Conservation (phyloP, 345 rosid species). For the Brassica rapa region DNA sequence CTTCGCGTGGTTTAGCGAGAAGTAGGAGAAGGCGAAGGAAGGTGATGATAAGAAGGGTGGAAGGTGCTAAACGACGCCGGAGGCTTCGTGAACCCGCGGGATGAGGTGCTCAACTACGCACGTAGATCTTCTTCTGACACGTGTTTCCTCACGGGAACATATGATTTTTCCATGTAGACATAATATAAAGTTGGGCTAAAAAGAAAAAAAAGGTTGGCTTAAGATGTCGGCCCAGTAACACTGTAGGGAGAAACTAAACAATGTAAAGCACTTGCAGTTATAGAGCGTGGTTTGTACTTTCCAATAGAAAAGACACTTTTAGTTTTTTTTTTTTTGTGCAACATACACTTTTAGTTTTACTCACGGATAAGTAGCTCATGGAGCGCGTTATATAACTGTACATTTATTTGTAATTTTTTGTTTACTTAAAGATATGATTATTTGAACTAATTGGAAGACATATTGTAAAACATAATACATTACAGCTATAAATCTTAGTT, state of each 20-base stretch:
- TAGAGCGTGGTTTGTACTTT: background rate
- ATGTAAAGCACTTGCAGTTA: background rate
- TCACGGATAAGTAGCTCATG: too few relatives aligned
- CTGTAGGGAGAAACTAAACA: background rate
- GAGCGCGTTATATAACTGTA: too few relatives aligned
- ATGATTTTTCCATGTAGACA: background rate
- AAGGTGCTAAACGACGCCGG: background rate
- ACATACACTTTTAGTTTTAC: background rate
- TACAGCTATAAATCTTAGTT: too few relatives aligned
- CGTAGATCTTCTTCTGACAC: slow-evolving; percentile 21
- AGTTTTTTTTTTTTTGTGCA: too few relatives aligned
- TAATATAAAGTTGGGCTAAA: background rate
- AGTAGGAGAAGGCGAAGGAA: background rate
- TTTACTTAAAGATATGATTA: too few relatives aligned
- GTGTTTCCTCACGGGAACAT: slow-evolving; percentile 9
- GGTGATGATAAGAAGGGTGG: background rate
- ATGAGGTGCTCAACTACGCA: background rate
- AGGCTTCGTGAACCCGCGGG: background rate
- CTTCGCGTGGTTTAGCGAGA: background rate
- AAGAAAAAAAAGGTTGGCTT: too few relatives aligned
- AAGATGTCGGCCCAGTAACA: background rate
- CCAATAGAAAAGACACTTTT: background rate
- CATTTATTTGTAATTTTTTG: too few relatives aligned
- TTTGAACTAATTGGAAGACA: too few relatives aligned
- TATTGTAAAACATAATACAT: too few relatives aligned